Evolutionary conservation across 306 rosid species (phyloP).

Genomic region (Herpetospermum pedunculosum): DNA sequence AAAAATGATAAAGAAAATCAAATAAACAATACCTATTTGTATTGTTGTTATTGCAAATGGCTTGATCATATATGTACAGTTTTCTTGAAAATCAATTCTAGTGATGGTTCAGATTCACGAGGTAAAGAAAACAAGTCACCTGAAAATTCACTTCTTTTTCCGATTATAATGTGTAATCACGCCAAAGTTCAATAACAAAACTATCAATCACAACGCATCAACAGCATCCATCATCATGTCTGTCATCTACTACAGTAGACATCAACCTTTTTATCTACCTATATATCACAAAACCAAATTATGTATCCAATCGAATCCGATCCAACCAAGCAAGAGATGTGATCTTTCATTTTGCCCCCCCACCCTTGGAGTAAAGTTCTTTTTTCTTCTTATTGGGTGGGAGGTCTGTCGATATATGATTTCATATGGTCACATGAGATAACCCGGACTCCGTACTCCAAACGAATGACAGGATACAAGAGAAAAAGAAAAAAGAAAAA

Average conservation of each 20-base stretch:
- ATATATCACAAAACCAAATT: constrained; percentile 8
- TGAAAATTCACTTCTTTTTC: background rate
- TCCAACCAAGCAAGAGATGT: constrained; percentile 2
- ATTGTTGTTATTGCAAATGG: background rate
- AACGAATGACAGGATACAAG: background rate
- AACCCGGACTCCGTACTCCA: background rate
- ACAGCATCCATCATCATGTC: background rate
- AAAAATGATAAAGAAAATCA: no score
- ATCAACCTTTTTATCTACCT: background rate
- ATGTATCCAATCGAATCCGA: background rate
- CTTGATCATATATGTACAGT: background rate
- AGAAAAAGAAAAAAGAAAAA: background rate
- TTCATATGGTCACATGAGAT: constrained; percentile 2
- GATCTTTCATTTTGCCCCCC: background rate
- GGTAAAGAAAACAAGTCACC: background rate
- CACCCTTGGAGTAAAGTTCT: background rate
- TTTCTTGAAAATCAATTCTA: background rate
- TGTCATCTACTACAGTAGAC: constrained; percentile 1
- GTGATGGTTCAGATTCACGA: background rate
- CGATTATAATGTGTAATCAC: background rate
- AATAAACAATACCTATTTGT: no score
- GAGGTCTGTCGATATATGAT: background rate
- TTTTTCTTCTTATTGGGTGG: background rate
- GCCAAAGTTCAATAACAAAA: background rate
- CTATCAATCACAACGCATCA: background rate